These are phyloP conservation scores for Coemansia aciculifera DNA, from an alignment of 192 early-diverging fungal species.

Conservation along the genomic window DNA sequence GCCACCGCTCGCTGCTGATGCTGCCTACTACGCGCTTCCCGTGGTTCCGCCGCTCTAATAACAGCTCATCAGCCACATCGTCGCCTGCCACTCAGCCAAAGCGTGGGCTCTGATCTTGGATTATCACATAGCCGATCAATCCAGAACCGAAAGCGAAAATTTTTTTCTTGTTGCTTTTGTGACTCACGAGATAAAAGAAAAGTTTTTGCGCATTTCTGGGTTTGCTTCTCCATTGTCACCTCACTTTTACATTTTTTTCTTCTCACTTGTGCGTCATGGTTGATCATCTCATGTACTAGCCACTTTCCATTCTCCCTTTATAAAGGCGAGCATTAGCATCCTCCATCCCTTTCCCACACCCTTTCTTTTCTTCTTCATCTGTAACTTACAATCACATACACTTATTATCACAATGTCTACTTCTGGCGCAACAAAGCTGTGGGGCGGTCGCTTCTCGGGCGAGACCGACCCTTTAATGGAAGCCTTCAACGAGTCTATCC, in stretches of 20 bases:
- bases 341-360: background rate
- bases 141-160: slow-evolving; percentile 9
- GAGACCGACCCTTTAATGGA: slow-evolving; percentile 96
- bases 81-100: slow-evolving; percentile 4
- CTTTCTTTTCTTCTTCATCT: background rate
- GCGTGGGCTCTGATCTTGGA: background rate
- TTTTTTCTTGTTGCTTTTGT: background rate
- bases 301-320: background rate
- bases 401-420: background rate
- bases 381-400: slow-evolving; percentile 13
- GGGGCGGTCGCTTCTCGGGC: slow-evolving; percentile 89
- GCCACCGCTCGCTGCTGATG: slow-evolving; percentile 8
- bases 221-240: background rate
- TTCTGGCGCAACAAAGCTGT: slow-evolving; percentile 59
- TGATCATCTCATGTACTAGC: background rate
- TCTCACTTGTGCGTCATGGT: background rate
- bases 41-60: slow-evolving; percentile 28
- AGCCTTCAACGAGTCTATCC: slow-evolving; percentile 92
- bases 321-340: background rate
- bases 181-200: slow-evolving; percentile 2
- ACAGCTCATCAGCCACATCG: background rate
- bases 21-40: slow-evolving; percentile 26
- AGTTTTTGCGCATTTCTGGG: background rate
- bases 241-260: background rate
- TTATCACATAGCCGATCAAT: slow-evolving; percentile 3